Evolutionary conservation across 768 basidiomycete genomes (phyloP), one percentile per base, ranked within the genome.

Genomic region (Termitomyces eurrhizus): DNA sequence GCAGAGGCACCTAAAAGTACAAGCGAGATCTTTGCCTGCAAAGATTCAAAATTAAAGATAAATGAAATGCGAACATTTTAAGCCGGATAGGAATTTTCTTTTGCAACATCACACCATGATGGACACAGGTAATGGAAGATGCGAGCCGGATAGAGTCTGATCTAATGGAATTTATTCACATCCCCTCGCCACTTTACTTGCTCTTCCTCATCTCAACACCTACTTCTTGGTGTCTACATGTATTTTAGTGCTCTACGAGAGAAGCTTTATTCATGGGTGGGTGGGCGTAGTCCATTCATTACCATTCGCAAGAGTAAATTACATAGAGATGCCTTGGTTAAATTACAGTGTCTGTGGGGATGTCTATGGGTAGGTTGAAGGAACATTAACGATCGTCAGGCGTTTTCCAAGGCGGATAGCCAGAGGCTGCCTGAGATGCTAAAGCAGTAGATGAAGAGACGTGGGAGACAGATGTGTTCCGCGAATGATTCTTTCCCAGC

Each of bases 361-460:
- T 7, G 50, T 37, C 45, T 16, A 57, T n/a, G 24, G 26, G 13
- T 56, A 32, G 1, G 7, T 13, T 14, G 24, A 13, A 9, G n/a
- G 33, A 8, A n/a, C 1, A 45, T 63, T 50, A 66, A 35, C 58
- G 62, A 56, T 68, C 66, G 35, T 66, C 64, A 9, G 67, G 63
- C 7, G 65, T 66, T 48, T 56, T 66, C 69, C 67, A 72, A 41
- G 71, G 69, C 32, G 71, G 67, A 63, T 68, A 68, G 26, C 69
- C 71, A 49, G 59, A 55, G 16, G 69, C 67, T 45, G 69, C 62
- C 51, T 68, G 67, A 52, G 59, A 62, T 18, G 67, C 65, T 24
- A 63, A 37, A 41, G 21, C 45, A 37, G 14, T 57, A 11, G 63
- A 39, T 21, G 69, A 66, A 1, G 67, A 69, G 24, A 59, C 61